Evolutionary conservation across 306 rosid genomes (phyloP).

Genomic region (Adenanthera pavonina): DNA sequence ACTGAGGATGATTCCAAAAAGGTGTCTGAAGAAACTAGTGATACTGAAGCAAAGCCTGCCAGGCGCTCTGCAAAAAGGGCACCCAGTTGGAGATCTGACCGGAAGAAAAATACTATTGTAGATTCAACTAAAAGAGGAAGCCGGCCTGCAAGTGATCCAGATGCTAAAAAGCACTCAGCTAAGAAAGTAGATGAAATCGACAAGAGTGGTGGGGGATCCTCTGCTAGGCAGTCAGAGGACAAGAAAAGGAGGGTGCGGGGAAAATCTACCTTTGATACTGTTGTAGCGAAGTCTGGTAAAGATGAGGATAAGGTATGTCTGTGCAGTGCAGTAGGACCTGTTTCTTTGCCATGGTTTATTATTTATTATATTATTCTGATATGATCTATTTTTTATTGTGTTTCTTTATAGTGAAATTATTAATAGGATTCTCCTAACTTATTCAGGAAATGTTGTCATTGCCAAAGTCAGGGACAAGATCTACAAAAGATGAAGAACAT

Average conservation of each 20-base stretch:
- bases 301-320: conserved; percentile 67
- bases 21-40: conserved; percentile 61
- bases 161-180: conserved; percentile 62
- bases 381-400: conserved; percentile 20
- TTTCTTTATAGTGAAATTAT: neutral
- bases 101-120: conserved; percentile 48
- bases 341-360: conserved; percentile 17
- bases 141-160: conserved; percentile 54
- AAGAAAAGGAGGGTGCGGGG: conserved; percentile 56
- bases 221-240: conserved; percentile 56
- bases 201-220: conserved; percentile 54
- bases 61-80: conserved; percentile 54
- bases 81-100: conserved; percentile 47
- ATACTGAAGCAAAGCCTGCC: conserved; percentile 61
- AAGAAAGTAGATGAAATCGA: conserved; percentile 58
- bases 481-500: conserved; percentile 52
- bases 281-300: conserved; percentile 46
- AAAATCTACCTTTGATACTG: conserved; percentile 52
- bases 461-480: conserved; percentile 54
- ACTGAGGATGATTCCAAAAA: conserved; percentile 53
- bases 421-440: conserved; percentile 24
- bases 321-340: conserved; percentile 9
- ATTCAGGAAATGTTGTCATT: conserved; percentile 56
- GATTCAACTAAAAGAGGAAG: conserved; percentile 57
- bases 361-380: neutral